phyloP scores from a whole-genome alignment of 768 basidiomycete genomes.

The Auricularia cornea region DNA sequence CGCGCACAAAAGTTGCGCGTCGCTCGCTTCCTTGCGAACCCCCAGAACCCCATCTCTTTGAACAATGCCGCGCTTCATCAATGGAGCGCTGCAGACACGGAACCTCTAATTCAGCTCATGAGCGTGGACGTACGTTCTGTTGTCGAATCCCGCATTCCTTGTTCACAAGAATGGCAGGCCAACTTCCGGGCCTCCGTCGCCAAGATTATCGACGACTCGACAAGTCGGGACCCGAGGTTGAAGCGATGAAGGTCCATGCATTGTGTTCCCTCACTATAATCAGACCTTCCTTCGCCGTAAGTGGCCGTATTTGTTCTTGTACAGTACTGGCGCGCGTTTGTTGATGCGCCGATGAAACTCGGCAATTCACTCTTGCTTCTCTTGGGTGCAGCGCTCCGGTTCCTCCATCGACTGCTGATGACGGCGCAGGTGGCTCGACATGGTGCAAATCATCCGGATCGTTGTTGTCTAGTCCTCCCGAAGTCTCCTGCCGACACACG shows the following conservation, averaged over 20 bases:
- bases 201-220: not conserved
- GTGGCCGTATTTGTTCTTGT: not conserved
- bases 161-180: not conserved
- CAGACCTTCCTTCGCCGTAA: not conserved
- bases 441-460: no score
- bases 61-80: not conserved
- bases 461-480: no score
- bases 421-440: no score
- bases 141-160: not conserved
- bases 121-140: not conserved
- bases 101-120: not conserved
- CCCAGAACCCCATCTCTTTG: no score
- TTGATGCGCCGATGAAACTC: not conserved
- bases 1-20: not conserved
- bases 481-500: no score
- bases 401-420: no score
- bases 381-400: no score
- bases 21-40: not conserved
- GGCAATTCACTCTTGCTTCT: not conserved
- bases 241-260: not conserved
- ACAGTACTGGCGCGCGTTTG: not conserved
- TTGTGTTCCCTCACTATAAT: not conserved
- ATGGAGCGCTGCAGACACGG: not conserved
- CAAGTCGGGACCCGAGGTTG: not conserved
- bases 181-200: not conserved